These are phyloP conservation scores for Rhynchosporium agropyri DNA, from an alignment of 2,329 filamentous ascomycete genomes.

Conservation along the genomic window DNA sequence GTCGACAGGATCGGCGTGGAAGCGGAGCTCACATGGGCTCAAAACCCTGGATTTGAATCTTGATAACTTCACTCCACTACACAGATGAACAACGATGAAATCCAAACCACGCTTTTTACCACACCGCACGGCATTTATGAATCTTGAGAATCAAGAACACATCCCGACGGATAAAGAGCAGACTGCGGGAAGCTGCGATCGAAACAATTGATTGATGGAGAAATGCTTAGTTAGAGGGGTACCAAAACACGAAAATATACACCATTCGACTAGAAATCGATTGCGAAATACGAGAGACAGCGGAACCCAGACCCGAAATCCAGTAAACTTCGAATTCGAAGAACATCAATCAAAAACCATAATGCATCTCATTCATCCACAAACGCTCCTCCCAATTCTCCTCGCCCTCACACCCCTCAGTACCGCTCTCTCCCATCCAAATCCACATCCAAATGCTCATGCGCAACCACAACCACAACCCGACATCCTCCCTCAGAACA, in stretches of 20 bases:
- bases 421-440: background rate
- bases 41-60: background rate
- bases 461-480: conserved; percentile 5
- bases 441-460: background rate
- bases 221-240: no score
- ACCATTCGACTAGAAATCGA: background rate
- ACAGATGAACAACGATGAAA: background rate
- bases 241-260: background rate
- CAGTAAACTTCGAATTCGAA: background rate
- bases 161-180: background rate
- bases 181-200: background rate
- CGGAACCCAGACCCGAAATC: background rate
- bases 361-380: conserved; percentile 6
- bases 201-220: background rate
- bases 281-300: background rate
- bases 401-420: background rate
- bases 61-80: background rate
- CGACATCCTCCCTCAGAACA: background rate
- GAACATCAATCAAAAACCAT: background rate
- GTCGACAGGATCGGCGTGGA: background rate
- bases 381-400: conserved; percentile 8
- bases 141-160: background rate
- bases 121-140: background rate
- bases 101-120: background rate
- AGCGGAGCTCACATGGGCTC: no score